These are phyloP conservation scores for Pelargonium myrrhifolium DNA, from an alignment of 441 rosid species.

Conservation along the genomic window DNA sequence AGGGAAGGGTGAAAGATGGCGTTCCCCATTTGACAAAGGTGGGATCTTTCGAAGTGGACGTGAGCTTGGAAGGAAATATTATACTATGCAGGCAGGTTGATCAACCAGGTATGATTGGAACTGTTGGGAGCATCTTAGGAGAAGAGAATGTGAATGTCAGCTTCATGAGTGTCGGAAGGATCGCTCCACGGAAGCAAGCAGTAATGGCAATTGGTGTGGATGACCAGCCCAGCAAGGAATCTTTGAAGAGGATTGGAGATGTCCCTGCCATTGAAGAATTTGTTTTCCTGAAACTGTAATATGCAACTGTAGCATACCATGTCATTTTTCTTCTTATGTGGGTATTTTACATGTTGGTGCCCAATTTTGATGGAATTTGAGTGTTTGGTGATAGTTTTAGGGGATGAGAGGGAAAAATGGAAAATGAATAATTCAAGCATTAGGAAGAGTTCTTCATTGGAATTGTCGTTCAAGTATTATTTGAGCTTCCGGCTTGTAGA, in stretches of 20 bases:
- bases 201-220: slow-evolving; percentile 97
- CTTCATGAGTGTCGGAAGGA: slow-evolving; percentile 93
- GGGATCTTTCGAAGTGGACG: slow-evolving; percentile 86
- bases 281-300: slow-evolving; percentile 70
- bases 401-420: neutral
- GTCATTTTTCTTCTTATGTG: too few relatives aligned
- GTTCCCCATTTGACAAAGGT: slow-evolving; percentile 66
- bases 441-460: neutral
- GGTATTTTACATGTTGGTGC: neutral
- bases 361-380: neutral
- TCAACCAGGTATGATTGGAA: slow-evolving; percentile 96
- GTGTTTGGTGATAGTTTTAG: neutral
- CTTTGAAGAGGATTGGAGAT: slow-evolving; percentile 63
- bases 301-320: too few relatives aligned
- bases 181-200: slow-evolving; percentile 79
- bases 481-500: too few relatives aligned
- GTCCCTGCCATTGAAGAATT: slow-evolving; percentile 75
- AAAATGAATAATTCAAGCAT: neutral
- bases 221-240: slow-evolving; percentile 54
- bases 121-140: slow-evolving; percentile 73
- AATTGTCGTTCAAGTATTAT: too few relatives aligned
- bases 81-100: slow-evolving; percentile 88
- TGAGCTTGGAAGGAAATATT: slow-evolving; percentile 84
- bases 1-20: slow-evolving; percentile 81
- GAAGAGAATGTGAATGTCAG: slow-evolving; percentile 74